Evolutionary conservation across 164 flowering plant species (phyloP).

Genomic region (Umbilicus rupestris): DNA sequence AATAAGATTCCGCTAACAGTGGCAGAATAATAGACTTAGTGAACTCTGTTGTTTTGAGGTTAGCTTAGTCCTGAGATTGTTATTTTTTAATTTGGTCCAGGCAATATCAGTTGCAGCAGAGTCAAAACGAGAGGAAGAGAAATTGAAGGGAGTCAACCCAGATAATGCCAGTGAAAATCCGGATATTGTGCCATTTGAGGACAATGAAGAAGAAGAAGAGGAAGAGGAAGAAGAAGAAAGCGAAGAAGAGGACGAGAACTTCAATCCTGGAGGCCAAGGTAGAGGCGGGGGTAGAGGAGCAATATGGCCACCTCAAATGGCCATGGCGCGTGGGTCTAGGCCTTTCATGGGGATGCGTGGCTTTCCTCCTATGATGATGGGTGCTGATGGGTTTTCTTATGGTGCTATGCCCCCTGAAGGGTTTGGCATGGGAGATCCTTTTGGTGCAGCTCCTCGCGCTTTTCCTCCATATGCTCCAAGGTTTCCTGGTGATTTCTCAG

Average conservation of each 20-base stretch:
- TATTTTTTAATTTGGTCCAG: conserved; percentile 24
- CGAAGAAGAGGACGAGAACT: conserved; percentile 40
- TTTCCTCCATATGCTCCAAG: conserved; percentile 83
- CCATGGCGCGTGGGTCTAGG: conserved; percentile 55
- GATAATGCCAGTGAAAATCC: conserved; percentile 69
- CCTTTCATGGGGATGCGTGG: conserved; percentile 78
- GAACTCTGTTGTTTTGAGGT: background rate
- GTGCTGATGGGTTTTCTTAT: conserved; percentile 72
- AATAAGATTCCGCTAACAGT: background rate
- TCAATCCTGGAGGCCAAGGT: conserved; percentile 36
- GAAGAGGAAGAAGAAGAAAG: conserved; percentile 87
- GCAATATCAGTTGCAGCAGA: conserved; percentile 80
- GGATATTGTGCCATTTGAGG: conserved; percentile 94
- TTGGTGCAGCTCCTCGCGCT: conserved; percentile 59
- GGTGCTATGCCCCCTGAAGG: conserved; percentile 60
- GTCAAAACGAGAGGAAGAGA: conserved; percentile 85
- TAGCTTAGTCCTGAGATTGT: conserved; percentile 6
- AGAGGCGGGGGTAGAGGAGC: conserved; percentile 88
- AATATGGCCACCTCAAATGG: conserved; percentile 88
- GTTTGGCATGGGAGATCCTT: conserved; percentile 63
- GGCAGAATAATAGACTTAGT: background rate
- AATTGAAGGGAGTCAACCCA: conserved; percentile 79
- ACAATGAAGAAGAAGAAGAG: conserved; percentile 98
- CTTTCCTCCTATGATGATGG: conserved; percentile 86
- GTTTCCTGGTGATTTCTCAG: conserved; percentile 57